Percentiles rank a stretch among this genome's conserved stretches.
Conservation (phyloP, 768 basidiomycete species). For the Termitomyces eurrhizus region DNA sequence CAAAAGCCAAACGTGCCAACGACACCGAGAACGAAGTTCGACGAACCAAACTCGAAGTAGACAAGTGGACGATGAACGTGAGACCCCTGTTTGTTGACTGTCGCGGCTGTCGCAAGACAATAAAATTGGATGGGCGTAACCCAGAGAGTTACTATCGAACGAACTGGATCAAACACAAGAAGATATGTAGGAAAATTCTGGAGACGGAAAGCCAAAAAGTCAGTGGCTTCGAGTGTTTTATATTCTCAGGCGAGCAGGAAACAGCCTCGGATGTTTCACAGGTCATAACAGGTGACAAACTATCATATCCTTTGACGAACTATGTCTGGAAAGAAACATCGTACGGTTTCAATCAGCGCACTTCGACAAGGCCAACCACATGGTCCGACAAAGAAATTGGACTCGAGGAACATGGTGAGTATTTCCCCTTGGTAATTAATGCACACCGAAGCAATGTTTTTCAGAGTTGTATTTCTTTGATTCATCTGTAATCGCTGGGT, state of each 20-base stretch:
- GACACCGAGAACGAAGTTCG: background rate
- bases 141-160: slow-evolving; percentile 17
- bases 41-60: slow-evolving; percentile 12
- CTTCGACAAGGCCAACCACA: background rate
- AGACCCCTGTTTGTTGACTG: slow-evolving; percentile 18
- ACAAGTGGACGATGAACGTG: slow-evolving; percentile 19
- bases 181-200: slow-evolving; percentile 15
- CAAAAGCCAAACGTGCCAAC: background rate
- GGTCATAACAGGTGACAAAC: background rate
- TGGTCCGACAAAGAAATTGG: background rate
- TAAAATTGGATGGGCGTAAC: slow-evolving; percentile 17
- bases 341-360: background rate
- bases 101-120: slow-evolving; percentile 13
- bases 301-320: no score
- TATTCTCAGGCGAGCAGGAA: background rate
- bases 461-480: background rate
- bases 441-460: background rate
- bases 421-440: background rate
- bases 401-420: background rate
- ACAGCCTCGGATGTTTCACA: background rate
- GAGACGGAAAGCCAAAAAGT: background rate
- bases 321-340: background rate
- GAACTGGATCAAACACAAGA: slow-evolving; percentile 20
- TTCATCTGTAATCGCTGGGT: background rate
- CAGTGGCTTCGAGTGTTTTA: background rate